Evolutionary conservation across 1,284 basidiomycete species (phyloP).

Genomic region (Boletus semigastroideus): DNA sequence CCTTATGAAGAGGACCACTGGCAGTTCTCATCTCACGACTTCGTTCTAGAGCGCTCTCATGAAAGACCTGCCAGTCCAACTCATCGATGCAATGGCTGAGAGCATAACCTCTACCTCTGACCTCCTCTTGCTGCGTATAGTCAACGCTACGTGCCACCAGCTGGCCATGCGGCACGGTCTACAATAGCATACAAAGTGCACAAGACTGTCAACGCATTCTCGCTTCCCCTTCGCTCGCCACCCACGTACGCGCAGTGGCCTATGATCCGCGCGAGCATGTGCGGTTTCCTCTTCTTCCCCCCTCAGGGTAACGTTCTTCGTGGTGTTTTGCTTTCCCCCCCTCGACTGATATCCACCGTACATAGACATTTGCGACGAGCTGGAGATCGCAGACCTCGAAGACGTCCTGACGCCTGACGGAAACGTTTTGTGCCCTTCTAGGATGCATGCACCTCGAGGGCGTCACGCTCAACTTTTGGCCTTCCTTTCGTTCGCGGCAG

Average conservation of each 20-base stretch:
- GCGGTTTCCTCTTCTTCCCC: slow-evolving; percentile 21
- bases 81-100: slow-evolving; percentile 22
- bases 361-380: slow-evolving; percentile 26
- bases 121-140: slow-evolving; percentile 29
- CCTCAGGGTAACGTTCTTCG: slow-evolving; percentile 14
- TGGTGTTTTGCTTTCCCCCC: background rate
- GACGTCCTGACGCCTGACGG: slow-evolving; percentile 30
- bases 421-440: slow-evolving; percentile 26
- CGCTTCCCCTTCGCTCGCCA: slow-evolving; percentile 20
- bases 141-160: slow-evolving; percentile 26
- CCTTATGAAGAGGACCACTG: no score
- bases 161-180: slow-evolving; percentile 27
- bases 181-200: slow-evolving; percentile 29
- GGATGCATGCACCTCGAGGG: slow-evolving; percentile 22
- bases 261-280: slow-evolving; percentile 30
- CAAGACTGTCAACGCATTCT: slow-evolving; percentile 26
- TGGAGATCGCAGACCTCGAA: slow-evolving; percentile 34
- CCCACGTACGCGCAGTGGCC: slow-evolving; percentile 28
- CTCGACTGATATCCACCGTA: background rate
- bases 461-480: slow-evolving; percentile 32
- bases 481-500: slow-evolving; percentile 28
- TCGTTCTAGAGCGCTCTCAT: slow-evolving; percentile 8
- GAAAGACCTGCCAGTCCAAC: slow-evolving; percentile 31
- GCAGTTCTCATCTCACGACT: background rate
- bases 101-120: slow-evolving; percentile 25